Percentiles rank a stretch among this genome's conserved stretches.
phyloP scores from a whole-genome alignment of 805 yeast genomes.

The Yamadazyma laniorum region DNA sequence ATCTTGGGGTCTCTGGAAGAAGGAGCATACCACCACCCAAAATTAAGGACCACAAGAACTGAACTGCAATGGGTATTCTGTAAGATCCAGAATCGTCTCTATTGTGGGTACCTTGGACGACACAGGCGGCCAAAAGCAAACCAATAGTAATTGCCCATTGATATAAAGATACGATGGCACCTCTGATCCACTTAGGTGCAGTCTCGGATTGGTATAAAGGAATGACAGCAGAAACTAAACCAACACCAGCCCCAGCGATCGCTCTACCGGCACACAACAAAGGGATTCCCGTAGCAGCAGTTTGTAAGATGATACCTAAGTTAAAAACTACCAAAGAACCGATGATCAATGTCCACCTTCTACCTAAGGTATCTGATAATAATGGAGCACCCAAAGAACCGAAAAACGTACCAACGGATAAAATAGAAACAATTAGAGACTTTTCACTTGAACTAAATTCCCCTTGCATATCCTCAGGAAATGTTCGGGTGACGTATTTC shows the following conservation, averaged over 20 bases:
- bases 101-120: slow-evolving; percentile 35
- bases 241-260: slow-evolving; percentile 45
- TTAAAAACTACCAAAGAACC: slow-evolving; percentile 35
- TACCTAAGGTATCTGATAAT: slow-evolving; percentile 37
- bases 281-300: slow-evolving; percentile 33
- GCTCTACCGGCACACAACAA: slow-evolving; percentile 42
- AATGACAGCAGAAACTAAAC: slow-evolving; percentile 39
- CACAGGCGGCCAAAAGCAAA: slow-evolving; percentile 36
- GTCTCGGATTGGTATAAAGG: slow-evolving; percentile 43
- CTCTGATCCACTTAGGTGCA: slow-evolving; percentile 44
- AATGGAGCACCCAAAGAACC: slow-evolving; percentile 40
- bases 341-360: slow-evolving; percentile 37
- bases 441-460: slow-evolving; percentile 21
- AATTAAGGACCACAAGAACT: slow-evolving; percentile 37
- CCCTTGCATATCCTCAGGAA: slow-evolving; percentile 16
- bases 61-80: slow-evolving; percentile 43
- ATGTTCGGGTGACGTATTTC: slow-evolving; percentile 32
- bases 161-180: slow-evolving; percentile 41
- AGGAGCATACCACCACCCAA: slow-evolving; percentile 33
- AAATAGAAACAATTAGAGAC: slow-evolving; percentile 25
- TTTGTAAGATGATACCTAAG: slow-evolving; percentile 39
- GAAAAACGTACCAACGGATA: slow-evolving; percentile 43
- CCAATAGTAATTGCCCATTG: slow-evolving; percentile 44
- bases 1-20: slow-evolving; percentile 42
- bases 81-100: slow-evolving; percentile 39